phyloP scores from a whole-genome alignment of 768 basidiomycete species.

The Trametes punicea region DNA sequence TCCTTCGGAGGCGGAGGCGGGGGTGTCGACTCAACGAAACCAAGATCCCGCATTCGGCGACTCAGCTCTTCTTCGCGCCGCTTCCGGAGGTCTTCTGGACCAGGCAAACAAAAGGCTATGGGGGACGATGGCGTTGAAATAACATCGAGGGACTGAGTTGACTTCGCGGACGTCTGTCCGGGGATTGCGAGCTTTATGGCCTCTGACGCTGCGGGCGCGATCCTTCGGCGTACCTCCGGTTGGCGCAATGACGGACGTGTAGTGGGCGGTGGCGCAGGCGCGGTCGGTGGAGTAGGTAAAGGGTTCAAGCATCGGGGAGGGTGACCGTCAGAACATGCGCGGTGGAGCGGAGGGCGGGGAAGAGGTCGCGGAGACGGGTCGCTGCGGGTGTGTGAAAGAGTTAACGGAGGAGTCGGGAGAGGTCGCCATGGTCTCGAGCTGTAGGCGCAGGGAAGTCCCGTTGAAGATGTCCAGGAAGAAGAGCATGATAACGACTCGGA shows the following conservation, averaged over 20 bases:
- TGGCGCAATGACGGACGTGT: background rate
- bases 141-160: background rate
- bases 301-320: background rate
- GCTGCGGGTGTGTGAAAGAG: background rate
- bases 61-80: conserved; percentile 15
- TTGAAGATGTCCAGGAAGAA: background rate
- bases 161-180: too few species aligned
- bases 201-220: background rate
- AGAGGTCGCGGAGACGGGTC: conserved; percentile 8
- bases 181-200: conserved; percentile 7
- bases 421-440: background rate
- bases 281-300: conserved; percentile 1
- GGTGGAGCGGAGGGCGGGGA: conserved; percentile 1
- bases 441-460: background rate
- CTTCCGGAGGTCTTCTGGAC: conserved; percentile 5
- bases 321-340: background rate
- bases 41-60: conserved; percentile 15
- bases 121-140: conserved; percentile 10
- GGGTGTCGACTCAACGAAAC: conserved; percentile 11
- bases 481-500: background rate
- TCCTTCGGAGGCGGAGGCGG: background rate
- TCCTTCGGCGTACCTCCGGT: background rate
- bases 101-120: conserved; percentile 13
- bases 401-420: conserved; percentile 1
- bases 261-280: background rate